phyloP scores from a whole-genome alignment of 306 rosid genomes.

The Lathyrus oleraceus region DNA sequence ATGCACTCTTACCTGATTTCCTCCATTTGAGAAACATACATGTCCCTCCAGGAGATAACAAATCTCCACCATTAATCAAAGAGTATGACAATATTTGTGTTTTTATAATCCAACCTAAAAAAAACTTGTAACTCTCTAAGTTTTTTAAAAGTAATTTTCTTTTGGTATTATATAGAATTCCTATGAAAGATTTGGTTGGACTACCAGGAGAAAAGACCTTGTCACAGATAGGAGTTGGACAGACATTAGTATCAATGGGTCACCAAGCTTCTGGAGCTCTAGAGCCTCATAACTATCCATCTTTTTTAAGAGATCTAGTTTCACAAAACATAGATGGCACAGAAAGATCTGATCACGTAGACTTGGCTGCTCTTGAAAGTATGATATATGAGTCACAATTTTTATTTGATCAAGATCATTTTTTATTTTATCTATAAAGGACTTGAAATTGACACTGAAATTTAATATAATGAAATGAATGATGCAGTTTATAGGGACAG shows the following conservation, averaged over 20 bases:
- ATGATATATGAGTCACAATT: not conserved
- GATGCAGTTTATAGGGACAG: constrained; percentile 65
- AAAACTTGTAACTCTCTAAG: no score
- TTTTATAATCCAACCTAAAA: no score
- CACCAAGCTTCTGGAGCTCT: constrained; percentile 66
- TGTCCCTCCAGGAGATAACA: constrained; percentile 44
- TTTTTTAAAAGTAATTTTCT: no score
- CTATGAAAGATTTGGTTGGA: constrained; percentile 52
- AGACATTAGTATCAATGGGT: constrained; percentile 65
- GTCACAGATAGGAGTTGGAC: constrained; percentile 45
- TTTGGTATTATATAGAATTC: constrained; percentile 40
- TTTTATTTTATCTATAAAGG: not conserved
- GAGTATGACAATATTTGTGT: constrained; percentile 33
- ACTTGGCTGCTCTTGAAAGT: constrained; percentile 65
- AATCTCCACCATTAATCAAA: constrained; percentile 51
- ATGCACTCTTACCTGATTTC: constrained; percentile 52
- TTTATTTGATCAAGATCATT: not conserved
- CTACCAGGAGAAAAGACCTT: constrained; percentile 44
- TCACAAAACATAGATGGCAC: constrained; percentile 50
- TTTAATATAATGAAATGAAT: not conserved
- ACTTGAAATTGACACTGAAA: not conserved
- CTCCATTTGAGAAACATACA: constrained; percentile 45
- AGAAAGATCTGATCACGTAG: constrained; percentile 58
- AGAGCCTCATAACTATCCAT: constrained; percentile 62
- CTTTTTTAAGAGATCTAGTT: constrained; percentile 44